These are phyloP conservation scores for Chlamydomonas reinhardtii DNA, from an alignment of 163 green algal genomes.

Conservation along the genomic window DNA sequence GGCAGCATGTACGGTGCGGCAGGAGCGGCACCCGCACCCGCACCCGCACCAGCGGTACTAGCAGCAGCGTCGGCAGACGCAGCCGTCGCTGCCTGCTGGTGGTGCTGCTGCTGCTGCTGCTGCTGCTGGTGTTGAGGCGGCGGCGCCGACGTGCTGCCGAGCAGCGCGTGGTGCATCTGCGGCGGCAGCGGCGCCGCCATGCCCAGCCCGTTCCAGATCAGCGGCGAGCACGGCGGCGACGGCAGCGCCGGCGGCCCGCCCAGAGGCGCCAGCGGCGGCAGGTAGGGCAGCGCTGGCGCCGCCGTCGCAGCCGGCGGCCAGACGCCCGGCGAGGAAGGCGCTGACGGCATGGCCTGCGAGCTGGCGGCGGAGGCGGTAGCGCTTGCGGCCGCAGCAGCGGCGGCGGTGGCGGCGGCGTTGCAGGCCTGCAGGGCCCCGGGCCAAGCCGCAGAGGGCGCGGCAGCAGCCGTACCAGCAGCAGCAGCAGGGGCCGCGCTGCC, in stretches of 20 bases:
- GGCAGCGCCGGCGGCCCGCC: background rate
- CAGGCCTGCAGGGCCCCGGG: too few species aligned
- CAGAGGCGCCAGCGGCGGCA: too few species aligned
- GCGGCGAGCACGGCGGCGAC: background rate
- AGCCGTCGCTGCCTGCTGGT: background rate
- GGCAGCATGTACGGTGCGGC: too few species aligned
- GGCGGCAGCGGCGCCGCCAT: background rate
- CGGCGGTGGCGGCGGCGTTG: background rate
- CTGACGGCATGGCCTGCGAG: background rate
- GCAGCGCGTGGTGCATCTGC: background rate
- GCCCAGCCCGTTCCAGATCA: background rate
- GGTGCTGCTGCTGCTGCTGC: background rate
- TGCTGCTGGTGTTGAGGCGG: background rate
- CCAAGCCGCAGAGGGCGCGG: too few species aligned
- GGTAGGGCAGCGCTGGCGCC: background rate
- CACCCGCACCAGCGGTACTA: too few species aligned
- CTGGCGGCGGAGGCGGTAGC: background rate
- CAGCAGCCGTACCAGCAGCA: too few species aligned
- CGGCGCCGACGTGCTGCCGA: background rate
- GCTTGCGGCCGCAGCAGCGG: background rate
- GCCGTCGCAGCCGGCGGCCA: background rate
- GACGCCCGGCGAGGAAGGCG: background rate
- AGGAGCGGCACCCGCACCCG: too few species aligned
- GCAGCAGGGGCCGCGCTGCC: too few species aligned
- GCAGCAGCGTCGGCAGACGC: background rate